Evolutionary conservation across 768 basidiomycete species (phyloP).

Genomic region (Leccinellum albellum): DNA sequence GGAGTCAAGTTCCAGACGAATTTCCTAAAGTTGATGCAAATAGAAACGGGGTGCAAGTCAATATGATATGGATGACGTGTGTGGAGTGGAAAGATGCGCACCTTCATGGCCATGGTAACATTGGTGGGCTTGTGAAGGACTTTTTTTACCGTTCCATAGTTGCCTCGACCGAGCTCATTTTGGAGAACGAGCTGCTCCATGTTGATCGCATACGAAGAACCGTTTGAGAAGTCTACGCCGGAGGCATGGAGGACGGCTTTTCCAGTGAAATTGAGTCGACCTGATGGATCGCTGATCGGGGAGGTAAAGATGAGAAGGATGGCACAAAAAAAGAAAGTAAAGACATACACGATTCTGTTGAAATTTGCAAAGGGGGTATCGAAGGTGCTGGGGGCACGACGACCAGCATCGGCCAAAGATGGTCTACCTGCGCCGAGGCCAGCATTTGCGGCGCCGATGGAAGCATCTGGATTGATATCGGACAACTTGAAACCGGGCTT

Average conservation of each 20-base stretch:
- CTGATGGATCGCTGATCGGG: slow-evolving; percentile 79
- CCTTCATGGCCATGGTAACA: slow-evolving; percentile 99
- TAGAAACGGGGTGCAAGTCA: neutral
- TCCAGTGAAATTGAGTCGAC: slow-evolving; percentile 88
- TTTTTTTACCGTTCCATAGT: slow-evolving; percentile 96
- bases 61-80: slow-evolving; percentile 7
- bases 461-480: slow-evolving; percentile 51
- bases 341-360: slow-evolving; percentile 84
- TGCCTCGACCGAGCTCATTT: slow-evolving; percentile 93
- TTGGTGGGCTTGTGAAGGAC: slow-evolving; percentile 93
- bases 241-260: slow-evolving; percentile 90
- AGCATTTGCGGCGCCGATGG: slow-evolving; percentile 57
- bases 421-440: slow-evolving; percentile 72
- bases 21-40: slow-evolving; percentile 63
- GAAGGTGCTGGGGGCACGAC: slow-evolving; percentile 38
- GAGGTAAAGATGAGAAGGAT: slow-evolving; percentile 2
- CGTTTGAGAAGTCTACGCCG: slow-evolving; percentile 87
- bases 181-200: slow-evolving; percentile 89
- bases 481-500: slow-evolving; percentile 60
- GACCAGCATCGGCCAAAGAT: slow-evolving; percentile 40
- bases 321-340: slow-evolving; percentile 2
- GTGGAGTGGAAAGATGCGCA: slow-evolving; percentile 26
- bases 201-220: slow-evolving; percentile 88
- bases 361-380: slow-evolving; percentile 89
- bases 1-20: slow-evolving; percentile 91